Evolutionary conservation across 2,329 filamentous ascomycete genomes (phyloP).

Genomic region (Cordyceps cicadae): DNA sequence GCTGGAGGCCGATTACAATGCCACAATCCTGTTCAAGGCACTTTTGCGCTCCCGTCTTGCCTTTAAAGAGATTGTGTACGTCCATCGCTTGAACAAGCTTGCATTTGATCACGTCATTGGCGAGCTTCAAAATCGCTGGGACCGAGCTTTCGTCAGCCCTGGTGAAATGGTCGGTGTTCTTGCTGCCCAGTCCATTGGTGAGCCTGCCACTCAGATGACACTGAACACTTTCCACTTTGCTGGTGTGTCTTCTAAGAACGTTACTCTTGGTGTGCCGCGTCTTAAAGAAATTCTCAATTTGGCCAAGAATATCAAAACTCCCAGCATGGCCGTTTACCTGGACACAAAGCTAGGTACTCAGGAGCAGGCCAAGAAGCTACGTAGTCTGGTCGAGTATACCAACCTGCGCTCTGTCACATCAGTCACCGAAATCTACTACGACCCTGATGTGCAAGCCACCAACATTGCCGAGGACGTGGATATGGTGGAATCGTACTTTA

Average conservation of each 20-base stretch:
- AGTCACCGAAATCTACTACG: constrained; percentile 93
- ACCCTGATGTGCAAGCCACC: constrained; percentile 79
- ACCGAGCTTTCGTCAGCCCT: constrained; percentile 74
- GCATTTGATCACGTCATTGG: constrained; percentile 90
- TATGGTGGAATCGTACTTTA: constrained; percentile 94
- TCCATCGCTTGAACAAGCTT: constrained; percentile 79
- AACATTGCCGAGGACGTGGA: constrained; percentile 81
- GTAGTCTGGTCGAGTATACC: constrained; percentile 88
- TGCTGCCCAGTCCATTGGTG: constrained; percentile 95
- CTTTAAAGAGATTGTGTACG: constrained; percentile 84
- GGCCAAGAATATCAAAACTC: constrained; percentile 96
- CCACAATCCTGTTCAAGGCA: constrained; percentile 87
- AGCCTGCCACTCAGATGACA: constrained; percentile 98
- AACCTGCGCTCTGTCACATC: constrained; percentile 86
- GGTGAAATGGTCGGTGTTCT: constrained; percentile 99
- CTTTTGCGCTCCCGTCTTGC: constrained; percentile 81
- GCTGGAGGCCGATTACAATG: constrained; percentile 74
- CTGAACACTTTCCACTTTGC: constrained; percentile 99
- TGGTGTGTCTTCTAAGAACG: constrained; percentile 99
- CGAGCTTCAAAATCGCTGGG: constrained; percentile 82
- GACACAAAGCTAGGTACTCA: constrained; percentile 57
- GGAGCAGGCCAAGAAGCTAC: constrained; percentile 74
- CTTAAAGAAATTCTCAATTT: constrained; percentile 99
- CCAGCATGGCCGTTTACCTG: constrained; percentile 90
- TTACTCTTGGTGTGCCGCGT: constrained; percentile 96